Conservation (phyloP, 371 early-diverging fungal species). For the Lichtheimia hyalospora region DNA sequence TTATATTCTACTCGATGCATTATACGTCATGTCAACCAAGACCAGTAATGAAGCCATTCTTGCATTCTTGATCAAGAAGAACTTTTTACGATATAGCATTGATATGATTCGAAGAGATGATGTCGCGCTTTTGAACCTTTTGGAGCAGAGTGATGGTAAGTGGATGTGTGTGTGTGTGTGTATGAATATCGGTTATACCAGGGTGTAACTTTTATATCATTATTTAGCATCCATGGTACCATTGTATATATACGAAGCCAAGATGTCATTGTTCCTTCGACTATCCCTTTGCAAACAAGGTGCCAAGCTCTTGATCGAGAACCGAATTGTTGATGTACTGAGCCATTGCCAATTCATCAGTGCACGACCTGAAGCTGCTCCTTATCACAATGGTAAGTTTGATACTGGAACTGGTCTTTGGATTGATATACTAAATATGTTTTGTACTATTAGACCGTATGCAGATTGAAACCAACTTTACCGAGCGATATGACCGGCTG, state of each 20-base stretch:
- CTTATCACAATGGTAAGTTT: conserved; percentile 5
- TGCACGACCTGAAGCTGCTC: conserved; percentile 10
- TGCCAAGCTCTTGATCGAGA: conserved; percentile 71
- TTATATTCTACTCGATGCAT: conserved; percentile 71
- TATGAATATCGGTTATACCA: too few relatives aligned
- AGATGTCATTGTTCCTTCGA: conserved; percentile 79
- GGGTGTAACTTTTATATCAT: background rate
- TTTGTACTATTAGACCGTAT: background rate
- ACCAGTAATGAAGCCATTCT: conserved; percentile 60
- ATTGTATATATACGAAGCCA: conserved; percentile 79
- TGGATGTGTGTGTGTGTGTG: background rate
- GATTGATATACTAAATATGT: background rate
- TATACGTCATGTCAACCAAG: conserved; percentile 56
- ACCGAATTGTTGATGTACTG: conserved; percentile 77
- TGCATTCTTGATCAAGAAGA: conserved; percentile 63
- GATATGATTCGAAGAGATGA: conserved; percentile 71
- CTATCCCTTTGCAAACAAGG: conserved; percentile 77
- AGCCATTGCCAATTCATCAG: conserved; percentile 66
- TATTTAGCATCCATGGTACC: conserved; percentile 49
- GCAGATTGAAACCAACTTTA: conserved; percentile 3
- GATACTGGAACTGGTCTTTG: too few relatives aligned
- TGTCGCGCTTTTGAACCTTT: conserved; percentile 54
- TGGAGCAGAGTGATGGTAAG: conserved; percentile 56
- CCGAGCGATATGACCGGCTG: conserved; percentile 61
- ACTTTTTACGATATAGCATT: conserved; percentile 67